phyloP scores from a whole-genome alignment of 208 protist genomes.

The Trypanosoma brucei region DNA sequence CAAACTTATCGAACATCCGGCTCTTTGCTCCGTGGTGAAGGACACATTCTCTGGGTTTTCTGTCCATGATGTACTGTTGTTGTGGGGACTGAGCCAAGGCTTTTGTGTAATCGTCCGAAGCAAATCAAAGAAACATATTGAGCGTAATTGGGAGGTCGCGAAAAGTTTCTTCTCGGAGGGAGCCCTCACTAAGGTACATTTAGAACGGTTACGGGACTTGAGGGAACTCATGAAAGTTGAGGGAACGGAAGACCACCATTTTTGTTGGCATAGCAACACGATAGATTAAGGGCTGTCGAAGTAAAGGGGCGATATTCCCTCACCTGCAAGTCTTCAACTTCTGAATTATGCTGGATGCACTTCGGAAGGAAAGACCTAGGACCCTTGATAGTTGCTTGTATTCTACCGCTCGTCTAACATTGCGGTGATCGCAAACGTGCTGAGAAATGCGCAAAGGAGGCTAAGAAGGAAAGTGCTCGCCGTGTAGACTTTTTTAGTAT shows the following conservation, averaged over 20 bases:
- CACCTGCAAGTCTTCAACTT: no score
- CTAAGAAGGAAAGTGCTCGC: no score
- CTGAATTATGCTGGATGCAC: no score
- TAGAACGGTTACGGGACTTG: constrained; percentile 33
- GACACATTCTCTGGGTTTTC: constrained; percentile 37
- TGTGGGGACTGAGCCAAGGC: constrained; percentile 73
- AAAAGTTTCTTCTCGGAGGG: constrained; percentile 35
- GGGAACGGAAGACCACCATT: constrained; percentile 37
- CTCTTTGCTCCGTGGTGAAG: constrained; percentile 33
- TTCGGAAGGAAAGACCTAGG: no score
- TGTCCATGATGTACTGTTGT: constrained; percentile 49
- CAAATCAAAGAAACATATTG: constrained; percentile 34
- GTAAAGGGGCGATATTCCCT: no score
- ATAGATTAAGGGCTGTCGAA: constrained; percentile 33
- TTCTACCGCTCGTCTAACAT: no score
- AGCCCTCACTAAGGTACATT: constrained; percentile 37
- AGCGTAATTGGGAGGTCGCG: constrained; percentile 33
- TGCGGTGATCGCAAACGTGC: no score
- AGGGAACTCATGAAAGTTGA: constrained; percentile 33
- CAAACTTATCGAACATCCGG: constrained; percentile 43
- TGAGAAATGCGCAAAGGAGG: no score
- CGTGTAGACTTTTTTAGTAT: no score
- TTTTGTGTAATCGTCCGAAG: constrained; percentile 68
- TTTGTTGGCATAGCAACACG: constrained; percentile 62
- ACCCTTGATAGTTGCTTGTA: no score